Evolutionary conservation across 768 basidiomycete species (phyloP).

Genomic region (Cytidiella melzeri): DNA sequence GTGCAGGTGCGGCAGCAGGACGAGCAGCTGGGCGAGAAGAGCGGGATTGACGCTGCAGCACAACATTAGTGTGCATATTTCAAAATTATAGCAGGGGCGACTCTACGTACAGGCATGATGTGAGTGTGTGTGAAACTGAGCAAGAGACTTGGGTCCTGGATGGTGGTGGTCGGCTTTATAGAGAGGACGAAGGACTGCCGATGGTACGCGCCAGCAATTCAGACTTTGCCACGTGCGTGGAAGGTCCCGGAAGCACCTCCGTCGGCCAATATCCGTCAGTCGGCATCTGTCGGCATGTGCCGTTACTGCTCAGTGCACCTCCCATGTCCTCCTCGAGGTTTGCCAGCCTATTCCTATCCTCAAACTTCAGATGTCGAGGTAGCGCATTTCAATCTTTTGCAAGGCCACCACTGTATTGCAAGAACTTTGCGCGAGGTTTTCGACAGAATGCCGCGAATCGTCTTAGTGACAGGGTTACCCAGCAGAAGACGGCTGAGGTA

Average conservation of each 20-base stretch:
- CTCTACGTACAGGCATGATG: constrained; percentile 44
- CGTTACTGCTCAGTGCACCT: background rate
- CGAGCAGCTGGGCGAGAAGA: constrained; percentile 54
- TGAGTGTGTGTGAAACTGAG: background rate
- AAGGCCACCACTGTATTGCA: background rate
- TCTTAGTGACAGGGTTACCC: background rate
- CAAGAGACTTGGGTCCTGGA: constrained; percentile 2
- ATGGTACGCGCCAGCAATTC: constrained; percentile 16
- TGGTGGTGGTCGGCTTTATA: constrained; percentile 18
- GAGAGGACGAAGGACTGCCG: constrained; percentile 13
- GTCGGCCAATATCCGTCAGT: background rate
- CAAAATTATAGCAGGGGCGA: background rate
- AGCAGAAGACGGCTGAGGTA: background rate
- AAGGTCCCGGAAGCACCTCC: constrained; percentile 7
- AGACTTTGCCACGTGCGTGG: constrained; percentile 20
- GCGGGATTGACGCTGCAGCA: constrained; percentile 66
- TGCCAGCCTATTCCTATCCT: background rate
- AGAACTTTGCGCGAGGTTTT: background rate
- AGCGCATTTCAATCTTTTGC: background rate
- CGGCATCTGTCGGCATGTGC: background rate
- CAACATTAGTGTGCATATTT: background rate
- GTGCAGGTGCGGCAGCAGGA: constrained; percentile 41
- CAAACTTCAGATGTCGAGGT: background rate
- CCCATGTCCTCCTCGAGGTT: constrained; percentile 8
- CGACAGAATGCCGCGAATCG: background rate